phyloP scores from a whole-genome alignment of 75 land plant species.

The Isoetes taiwanensis region DNA sequence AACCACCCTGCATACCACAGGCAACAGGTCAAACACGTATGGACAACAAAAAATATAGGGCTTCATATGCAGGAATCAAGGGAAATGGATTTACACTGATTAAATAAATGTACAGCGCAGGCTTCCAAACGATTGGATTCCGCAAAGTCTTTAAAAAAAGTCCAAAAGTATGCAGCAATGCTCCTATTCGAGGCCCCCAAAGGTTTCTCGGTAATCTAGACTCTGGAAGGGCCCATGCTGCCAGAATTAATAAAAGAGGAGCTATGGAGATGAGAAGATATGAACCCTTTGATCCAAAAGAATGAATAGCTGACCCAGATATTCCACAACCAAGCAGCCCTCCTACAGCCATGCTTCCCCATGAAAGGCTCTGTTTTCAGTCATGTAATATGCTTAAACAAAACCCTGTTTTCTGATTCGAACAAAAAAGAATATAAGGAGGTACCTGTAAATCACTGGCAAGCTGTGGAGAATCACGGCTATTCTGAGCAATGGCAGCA shows the following conservation, averaged over 20 bases:
- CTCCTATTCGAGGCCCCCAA: constrained; percentile 3
- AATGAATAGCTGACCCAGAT: constrained; percentile 24
- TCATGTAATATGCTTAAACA: neutral
- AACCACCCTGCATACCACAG: constrained; percentile 11
- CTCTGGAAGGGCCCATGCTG: constrained; percentile 24
- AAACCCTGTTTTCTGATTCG: neutral
- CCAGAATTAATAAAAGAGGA: constrained; percentile 17
- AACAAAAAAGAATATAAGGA: neutral
- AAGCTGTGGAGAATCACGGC: constrained; percentile 15
- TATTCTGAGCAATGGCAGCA: constrained; percentile 26
- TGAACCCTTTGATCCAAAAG: constrained; percentile 19
- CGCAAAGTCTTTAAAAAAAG: constrained; percentile 15
- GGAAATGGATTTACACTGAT: neutral
- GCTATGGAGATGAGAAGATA: constrained; percentile 17
- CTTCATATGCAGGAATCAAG: neutral
- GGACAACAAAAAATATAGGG: neutral
- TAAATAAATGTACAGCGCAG: constrained; percentile 19
- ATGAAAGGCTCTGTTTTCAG: constrained; percentile 16
- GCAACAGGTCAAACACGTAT: neutral
- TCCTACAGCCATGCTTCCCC: constrained; percentile 27
- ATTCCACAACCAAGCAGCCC: constrained; percentile 20
- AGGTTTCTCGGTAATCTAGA: neutral
- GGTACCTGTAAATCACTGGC: constrained; percentile 27
- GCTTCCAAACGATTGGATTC: constrained; percentile 16
- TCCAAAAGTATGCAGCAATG: constrained; percentile 11